Evolutionary conservation across 768 basidiomycete genomes (phyloP), one percentile per base, ranked within the genome.

Genomic region (Xerocomus spinulosus): DNA sequence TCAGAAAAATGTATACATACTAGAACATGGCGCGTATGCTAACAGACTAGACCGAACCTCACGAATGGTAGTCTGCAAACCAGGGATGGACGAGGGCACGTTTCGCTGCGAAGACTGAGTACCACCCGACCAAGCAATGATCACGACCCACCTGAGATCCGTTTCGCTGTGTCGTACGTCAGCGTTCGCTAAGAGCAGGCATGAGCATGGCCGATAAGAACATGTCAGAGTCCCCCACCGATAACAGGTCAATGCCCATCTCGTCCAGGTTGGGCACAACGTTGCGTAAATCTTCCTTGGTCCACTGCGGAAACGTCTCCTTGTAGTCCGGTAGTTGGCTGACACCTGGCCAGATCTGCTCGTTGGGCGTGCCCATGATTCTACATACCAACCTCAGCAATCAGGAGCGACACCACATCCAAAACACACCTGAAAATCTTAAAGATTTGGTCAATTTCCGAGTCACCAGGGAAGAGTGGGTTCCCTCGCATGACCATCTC

Each of bases 371-470:
- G 23, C 96, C 96, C 38, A 99, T 79, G 24, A 96, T 80, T 60
- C 96, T 97, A 57, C 14, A 23, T 48, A 9, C 23, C n/a, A 21
- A 14, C 24, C 26, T 46, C 38, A 55, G 48, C 36, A 42, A 41
- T 21, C n/a, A 29, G 25, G 10, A 3, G 15, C 26, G 41, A 13
- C 32, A 35, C 10, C 32, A 14, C 21, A 6, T 17, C 23, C 23
- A 13, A 20, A 10, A 48, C 54, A 44, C 52, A 94, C 96, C 91
- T 82, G 79, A 98, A 99, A 61, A 99, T 99, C 70, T 92, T 87
- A 81, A 98, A 98, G 54, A 98, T 98, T 74, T 99, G 96, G 70
- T 99, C 96, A 63, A 98, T 99, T 72, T 99, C 96, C 23, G 96
- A 98, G 71, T 99, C 96, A 5, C 96, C 96, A 20, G 96, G 95